Base-by-base conservation (phyloP, 257 asterid genomes). In the Przewalskia tangutica region DNA sequence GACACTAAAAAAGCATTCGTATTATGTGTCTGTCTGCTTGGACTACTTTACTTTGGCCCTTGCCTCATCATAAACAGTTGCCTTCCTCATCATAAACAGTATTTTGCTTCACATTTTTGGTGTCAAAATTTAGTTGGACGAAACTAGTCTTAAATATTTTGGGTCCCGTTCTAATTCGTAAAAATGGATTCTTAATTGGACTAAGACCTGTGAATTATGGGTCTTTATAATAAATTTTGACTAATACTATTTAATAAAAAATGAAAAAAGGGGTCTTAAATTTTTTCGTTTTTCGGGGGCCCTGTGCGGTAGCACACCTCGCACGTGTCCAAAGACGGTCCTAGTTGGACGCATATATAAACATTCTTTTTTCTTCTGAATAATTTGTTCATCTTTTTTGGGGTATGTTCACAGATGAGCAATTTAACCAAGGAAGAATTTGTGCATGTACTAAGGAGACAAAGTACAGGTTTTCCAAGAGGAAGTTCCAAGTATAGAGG, bases 401-500 rank as follows among this genome's bases (percentile, higher is more conserved):
- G 60, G 36, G 73, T 75, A 17, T 12, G 80, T 8, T 56, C 9
- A 50, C 89, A 92, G 98, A 94, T 89, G 97, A 86, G 85, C 79
- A 91, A 94, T 91, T 81, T 92, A 53, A 88, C 97, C 0, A 94
- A 92, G 89, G 98, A 92, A 84, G 98, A 94, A 84, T 94, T 94
- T 71, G 98, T 94, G 85, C 98, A 94, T 85, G 95, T 92, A 44
- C 94, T 94, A 4, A 83, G 98, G 75, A 85, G 97, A 76, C 98
- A 92, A 90, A 93, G 98, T 85, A 89, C 92, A 67, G 98, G 97
- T 17, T 94, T 88, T 81, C 97, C 98, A 6, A 77, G 95, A 73
- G 98, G 98, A 81, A 94, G 98, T 60, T 92, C 98, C 8, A 94
- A 92, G 86, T 94, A 88, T 86, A 89, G 95, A 84, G 98, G 97